Conservation (phyloP, 2,329 filamentous ascomycete species). For the Paecilomyces sp. region DNA sequence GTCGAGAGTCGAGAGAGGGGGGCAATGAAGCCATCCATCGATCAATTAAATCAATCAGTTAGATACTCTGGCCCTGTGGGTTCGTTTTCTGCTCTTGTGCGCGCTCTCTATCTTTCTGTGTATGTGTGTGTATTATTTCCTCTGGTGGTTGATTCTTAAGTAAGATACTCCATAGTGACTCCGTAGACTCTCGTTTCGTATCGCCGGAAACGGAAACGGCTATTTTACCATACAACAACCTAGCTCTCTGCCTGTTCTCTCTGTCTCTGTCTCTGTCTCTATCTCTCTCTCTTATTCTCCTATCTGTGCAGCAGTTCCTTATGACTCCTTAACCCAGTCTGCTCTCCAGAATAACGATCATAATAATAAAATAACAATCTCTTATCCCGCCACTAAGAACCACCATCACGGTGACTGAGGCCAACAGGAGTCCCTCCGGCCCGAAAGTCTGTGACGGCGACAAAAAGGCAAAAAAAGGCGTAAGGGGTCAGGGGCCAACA, state of each 20-base stretch:
- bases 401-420: not conserved
- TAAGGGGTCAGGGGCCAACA: not conserved
- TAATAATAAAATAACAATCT: too few relatives aligned
- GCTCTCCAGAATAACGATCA: not conserved
- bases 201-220: not conserved
- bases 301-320: too few relatives aligned
- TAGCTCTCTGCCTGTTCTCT: too few relatives aligned
- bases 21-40: too few relatives aligned
- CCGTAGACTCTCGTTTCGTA: not conserved
- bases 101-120: not conserved
- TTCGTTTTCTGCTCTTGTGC: not conserved
- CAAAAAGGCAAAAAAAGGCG: not conserved
- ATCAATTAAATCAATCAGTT: not conserved
- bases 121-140: too few relatives aligned
- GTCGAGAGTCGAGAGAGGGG: too few relatives aligned
- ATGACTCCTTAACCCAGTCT: not conserved
- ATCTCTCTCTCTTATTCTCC: too few relatives aligned
- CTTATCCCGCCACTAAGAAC: too few relatives aligned
- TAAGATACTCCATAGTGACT: too few relatives aligned
- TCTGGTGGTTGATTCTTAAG: too few relatives aligned
- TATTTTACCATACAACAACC: too few relatives aligned
- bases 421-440: not conserved
- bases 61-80: not conserved
- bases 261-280: too few relatives aligned
- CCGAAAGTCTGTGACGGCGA: not conserved